These are phyloP conservation scores for Nicotiana paniculata DNA, from an alignment of 257 asterid species.

Conservation along the genomic window DNA sequence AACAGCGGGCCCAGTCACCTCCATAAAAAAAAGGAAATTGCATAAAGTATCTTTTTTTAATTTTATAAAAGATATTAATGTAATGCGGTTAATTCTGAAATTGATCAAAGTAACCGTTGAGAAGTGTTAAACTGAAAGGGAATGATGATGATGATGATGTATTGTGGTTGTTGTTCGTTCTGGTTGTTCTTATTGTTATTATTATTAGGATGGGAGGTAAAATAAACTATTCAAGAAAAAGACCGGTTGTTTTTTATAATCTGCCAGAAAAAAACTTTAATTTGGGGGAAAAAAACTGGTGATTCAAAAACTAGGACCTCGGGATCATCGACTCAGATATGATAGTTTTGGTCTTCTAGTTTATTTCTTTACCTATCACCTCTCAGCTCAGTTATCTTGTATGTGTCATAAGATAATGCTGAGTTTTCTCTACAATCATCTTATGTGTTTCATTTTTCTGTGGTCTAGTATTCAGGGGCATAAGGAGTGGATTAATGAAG, in stretches of 20 bases:
- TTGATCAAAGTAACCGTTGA: background rate
- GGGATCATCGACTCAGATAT: background rate
- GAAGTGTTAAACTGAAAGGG: too few relatives aligned
- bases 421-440: background rate
- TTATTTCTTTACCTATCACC: background rate
- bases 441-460: slow-evolving; percentile 24
- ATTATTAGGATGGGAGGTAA: too few relatives aligned
- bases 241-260: too few relatives aligned
- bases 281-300: background rate
- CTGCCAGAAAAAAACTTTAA: background rate
- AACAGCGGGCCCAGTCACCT: too few relatives aligned
- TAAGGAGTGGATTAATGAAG: slow-evolving; percentile 95
- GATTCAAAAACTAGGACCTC: background rate
- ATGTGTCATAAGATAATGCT: background rate
- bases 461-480: slow-evolving; percentile 97
- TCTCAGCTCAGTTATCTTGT: background rate
- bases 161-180: too few relatives aligned
- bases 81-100: background rate
- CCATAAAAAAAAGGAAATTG: background rate
- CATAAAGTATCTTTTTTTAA: background rate
- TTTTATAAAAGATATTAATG: background rate
- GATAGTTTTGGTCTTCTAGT: background rate
- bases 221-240: too few relatives aligned
- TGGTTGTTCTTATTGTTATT: too few relatives aligned
- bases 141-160: too few relatives aligned